Conservation (phyloP, 2,329 filamentous ascomycete species). For the Aspergillus neoniger region DNA sequence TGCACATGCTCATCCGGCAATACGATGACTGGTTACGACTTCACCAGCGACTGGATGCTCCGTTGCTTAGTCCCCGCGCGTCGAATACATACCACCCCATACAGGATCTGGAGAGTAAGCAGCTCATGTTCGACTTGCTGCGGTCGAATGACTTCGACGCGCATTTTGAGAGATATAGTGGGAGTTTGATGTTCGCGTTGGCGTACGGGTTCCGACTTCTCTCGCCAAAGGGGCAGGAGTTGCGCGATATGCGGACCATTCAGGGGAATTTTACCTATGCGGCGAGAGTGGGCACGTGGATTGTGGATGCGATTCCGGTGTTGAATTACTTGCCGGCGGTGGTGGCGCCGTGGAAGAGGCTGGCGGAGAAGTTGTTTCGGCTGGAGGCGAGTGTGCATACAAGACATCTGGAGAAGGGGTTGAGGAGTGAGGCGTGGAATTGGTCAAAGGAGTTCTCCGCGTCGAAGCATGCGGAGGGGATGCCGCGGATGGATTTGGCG, state of each 20-base stretch:
- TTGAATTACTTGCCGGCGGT: constrained; percentile 44
- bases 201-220: constrained; percentile 53
- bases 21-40: constrained; percentile 45
- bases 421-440: constrained; percentile 25
- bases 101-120: constrained; percentile 51
- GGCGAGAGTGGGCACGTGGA: constrained; percentile 46
- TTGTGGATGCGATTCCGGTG: constrained; percentile 47
- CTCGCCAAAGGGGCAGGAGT: constrained; percentile 44
- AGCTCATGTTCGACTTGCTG: constrained; percentile 49
- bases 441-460: constrained; percentile 26
- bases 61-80: constrained; percentile 33
- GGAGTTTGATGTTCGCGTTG: constrained; percentile 53
- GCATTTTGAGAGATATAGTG: constrained; percentile 51
- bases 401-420: constrained; percentile 20
- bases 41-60: constrained; percentile 44
- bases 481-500: constrained; percentile 47
- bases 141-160: constrained; percentile 45
- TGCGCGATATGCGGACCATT: constrained; percentile 49
- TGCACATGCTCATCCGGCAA: constrained; percentile 45
- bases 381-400: constrained; percentile 24
- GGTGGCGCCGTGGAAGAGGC: constrained; percentile 42
- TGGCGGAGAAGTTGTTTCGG: constrained; percentile 20
- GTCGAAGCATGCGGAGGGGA: constrained; percentile 43
- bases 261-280: constrained; percentile 52
- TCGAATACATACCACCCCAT: constrained; percentile 42